Evolutionary conservation across 495 filamentous ascomycete species (phyloP).

Genomic region (Annulohypoxylon bovei): DNA sequence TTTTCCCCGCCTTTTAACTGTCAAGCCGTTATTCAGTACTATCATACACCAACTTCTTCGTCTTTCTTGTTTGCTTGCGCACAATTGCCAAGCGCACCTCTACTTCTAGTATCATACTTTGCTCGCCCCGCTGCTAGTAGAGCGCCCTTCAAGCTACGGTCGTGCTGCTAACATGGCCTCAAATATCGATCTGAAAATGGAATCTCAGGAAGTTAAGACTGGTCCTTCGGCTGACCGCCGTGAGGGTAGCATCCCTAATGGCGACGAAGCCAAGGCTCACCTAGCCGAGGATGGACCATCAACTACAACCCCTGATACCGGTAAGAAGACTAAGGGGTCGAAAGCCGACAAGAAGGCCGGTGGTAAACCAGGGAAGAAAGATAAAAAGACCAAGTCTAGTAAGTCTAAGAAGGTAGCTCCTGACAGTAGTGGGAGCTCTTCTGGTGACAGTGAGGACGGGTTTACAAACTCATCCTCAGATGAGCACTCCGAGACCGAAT

Average conservation of each 20-base stretch:
- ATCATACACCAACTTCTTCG: background rate
- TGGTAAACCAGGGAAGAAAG: slow-evolving; percentile 53
- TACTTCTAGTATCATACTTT: background rate
- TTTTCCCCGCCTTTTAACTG: slow-evolving; percentile 26
- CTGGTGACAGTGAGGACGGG: slow-evolving; percentile 43
- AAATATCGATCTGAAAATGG: slow-evolving; percentile 34
- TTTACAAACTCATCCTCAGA: slow-evolving; percentile 47
- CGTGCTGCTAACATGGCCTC: slow-evolving; percentile 20
- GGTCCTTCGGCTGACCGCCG: slow-evolving; percentile 31
- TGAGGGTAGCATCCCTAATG: slow-evolving; percentile 23
- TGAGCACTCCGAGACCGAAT: slow-evolving; percentile 44
- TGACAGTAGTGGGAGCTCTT: slow-evolving; percentile 44
- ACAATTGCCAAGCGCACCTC: background rate
- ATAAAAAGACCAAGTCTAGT: slow-evolving; percentile 49
- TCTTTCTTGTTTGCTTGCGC: background rate
- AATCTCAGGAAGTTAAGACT: slow-evolving; percentile 36
- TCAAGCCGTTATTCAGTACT: slow-evolving; percentile 11
- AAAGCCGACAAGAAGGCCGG: slow-evolving; percentile 50
- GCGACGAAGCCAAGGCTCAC: slow-evolving; percentile 20
- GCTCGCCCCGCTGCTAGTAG: background rate
- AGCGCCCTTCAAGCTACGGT: slow-evolving; percentile 38
- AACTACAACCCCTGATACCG: slow-evolving; percentile 24
- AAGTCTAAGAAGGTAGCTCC: slow-evolving; percentile 54
- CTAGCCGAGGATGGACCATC: slow-evolving; percentile 33
- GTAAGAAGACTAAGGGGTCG: slow-evolving; percentile 37